Evolutionary conservation across 1,139 yeast genomes (phyloP).

Genomic region (Geotrichum klebahnii): DNA sequence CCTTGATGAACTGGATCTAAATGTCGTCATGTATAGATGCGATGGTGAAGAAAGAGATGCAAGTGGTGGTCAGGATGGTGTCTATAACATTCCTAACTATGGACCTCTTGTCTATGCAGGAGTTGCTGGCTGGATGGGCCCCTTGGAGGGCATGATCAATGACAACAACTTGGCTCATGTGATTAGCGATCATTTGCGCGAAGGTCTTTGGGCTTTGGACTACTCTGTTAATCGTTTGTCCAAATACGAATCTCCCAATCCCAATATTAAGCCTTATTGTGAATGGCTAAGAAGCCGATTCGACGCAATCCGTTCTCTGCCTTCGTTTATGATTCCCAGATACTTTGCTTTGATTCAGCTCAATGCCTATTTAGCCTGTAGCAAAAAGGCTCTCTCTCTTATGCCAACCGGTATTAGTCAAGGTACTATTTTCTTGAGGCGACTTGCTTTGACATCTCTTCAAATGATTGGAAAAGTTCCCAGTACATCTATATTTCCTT

Average conservation of each 20-base stretch:
- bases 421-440: constrained; percentile 71
- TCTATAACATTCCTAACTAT: constrained; percentile 65
- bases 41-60: constrained; percentile 86
- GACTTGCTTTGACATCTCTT: constrained; percentile 73
- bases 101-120: constrained; percentile 85
- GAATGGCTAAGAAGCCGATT: constrained; percentile 69
- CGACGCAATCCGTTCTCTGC: constrained; percentile 60
- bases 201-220: constrained; percentile 88
- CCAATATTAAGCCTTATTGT: constrained; percentile 50
- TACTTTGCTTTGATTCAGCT: constrained; percentile 79
- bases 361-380: constrained; percentile 74
- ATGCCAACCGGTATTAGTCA: constrained; percentile 53
- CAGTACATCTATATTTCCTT: constrained; percentile 72
- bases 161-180: constrained; percentile 81
- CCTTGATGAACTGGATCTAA: constrained; percentile 64
- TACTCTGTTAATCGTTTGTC: constrained; percentile 61
- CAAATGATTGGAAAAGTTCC: constrained; percentile 81
- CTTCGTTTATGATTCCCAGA: constrained; percentile 78
- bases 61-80: constrained; percentile 66
- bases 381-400: constrained; percentile 58
- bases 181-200: constrained; percentile 70
- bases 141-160: constrained; percentile 58
- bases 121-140: constrained; percentile 85
- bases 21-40: constrained; percentile 68
- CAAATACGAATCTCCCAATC: constrained; percentile 48